Conservation (phyloP, 1,139 yeast species). For the Candida neerlandica region DNA sequence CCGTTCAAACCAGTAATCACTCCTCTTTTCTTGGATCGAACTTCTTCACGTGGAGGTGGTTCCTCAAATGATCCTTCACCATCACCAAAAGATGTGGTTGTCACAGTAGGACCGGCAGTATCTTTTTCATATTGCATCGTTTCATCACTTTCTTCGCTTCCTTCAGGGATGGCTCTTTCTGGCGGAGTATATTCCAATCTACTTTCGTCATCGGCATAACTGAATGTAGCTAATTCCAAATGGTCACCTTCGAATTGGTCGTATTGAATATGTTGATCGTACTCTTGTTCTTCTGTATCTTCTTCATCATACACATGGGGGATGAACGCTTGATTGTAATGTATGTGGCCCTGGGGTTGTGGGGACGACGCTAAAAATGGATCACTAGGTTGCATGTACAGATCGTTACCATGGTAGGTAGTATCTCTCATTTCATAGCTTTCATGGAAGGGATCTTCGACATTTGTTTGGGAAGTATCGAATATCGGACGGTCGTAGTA, state of each 20-base stretch:
- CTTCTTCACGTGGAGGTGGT: slow-evolving; percentile 36
- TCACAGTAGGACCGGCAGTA: slow-evolving; percentile 1
- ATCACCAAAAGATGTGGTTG: slow-evolving; percentile 36
- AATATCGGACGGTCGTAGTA: slow-evolving; percentile 29
- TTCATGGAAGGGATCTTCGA: slow-evolving; percentile 23
- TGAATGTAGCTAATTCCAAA: slow-evolving; percentile 39
- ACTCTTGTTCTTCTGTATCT: slow-evolving; percentile 46
- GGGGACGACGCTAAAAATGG: slow-evolving; percentile 5
- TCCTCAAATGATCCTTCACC: slow-evolving; percentile 24
- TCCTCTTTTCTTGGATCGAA: slow-evolving; percentile 39
- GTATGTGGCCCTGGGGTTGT: slow-evolving; percentile 8
- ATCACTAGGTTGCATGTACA: slow-evolving; percentile 9
- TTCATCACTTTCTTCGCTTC: slow-evolving; percentile 17
- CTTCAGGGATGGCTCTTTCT: slow-evolving; percentile 5
- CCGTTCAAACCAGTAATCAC: slow-evolving; percentile 49
- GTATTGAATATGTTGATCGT: slow-evolving; percentile 43
- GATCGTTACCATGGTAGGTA: slow-evolving; percentile 20
- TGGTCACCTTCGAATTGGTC: slow-evolving; percentile 48
- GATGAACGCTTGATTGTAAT: slow-evolving; percentile 45
- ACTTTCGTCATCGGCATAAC: slow-evolving; percentile 19
- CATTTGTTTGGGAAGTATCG: slow-evolving; percentile 21
- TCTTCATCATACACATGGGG: slow-evolving; percentile 47
- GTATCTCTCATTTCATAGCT: slow-evolving; percentile 33
- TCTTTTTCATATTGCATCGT: slow-evolving; percentile 22
- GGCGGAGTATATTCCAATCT: slow-evolving; percentile 12